Percentiles rank a stretch among this genome's conserved stretches.
These are phyloP conservation scores for Wickerhamomyces alni DNA, from an alignment of 805 yeast genomes.

Conservation along the genomic window DNA sequence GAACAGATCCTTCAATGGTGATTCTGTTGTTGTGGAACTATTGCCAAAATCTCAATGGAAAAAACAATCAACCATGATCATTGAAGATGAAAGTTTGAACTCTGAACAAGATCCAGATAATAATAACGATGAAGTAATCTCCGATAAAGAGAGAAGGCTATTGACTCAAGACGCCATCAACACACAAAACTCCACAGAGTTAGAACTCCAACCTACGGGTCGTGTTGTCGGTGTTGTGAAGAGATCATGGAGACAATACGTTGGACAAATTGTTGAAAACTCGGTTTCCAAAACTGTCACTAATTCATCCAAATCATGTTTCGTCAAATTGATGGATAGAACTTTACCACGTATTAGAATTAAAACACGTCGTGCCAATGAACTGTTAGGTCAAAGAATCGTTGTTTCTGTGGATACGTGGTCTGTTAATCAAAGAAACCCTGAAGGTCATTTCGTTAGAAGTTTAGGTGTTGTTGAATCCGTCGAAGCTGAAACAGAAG, in stretches of 20 bases:
- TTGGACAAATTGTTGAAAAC: slow-evolving; percentile 83
- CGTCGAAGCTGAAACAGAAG: slow-evolving; percentile 94
- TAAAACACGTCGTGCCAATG: slow-evolving; percentile 79
- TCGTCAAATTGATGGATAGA: slow-evolving; percentile 85
- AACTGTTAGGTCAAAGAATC: slow-evolving; percentile 81
- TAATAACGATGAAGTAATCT: slow-evolving; percentile 26
- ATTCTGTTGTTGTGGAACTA: slow-evolving; percentile 83
- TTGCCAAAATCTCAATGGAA: slow-evolving; percentile 86
- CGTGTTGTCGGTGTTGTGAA: slow-evolving; percentile 80
- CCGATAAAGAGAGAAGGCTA: slow-evolving; percentile 65
- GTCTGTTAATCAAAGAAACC: slow-evolving; percentile 78
- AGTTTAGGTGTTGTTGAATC: slow-evolving; percentile 86
- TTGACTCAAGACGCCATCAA: slow-evolving; percentile 72
- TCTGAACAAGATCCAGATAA: slow-evolving; percentile 34
- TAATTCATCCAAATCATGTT: slow-evolving; percentile 69
- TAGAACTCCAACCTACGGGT: slow-evolving; percentile 84
- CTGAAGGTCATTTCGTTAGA: slow-evolving; percentile 93
- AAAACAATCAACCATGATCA: slow-evolving; percentile 69
- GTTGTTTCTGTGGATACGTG: slow-evolving; percentile 91
- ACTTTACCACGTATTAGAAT: slow-evolving; percentile 83
- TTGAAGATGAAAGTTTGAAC: slow-evolving; percentile 41
- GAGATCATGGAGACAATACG: slow-evolving; percentile 94
- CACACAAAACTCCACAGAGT: slow-evolving; percentile 43
- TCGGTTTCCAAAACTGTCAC: slow-evolving; percentile 57
- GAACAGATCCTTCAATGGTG: slow-evolving; percentile 91